These are phyloP conservation scores for Amniculicola lignicola DNA, from an alignment of 495 filamentous ascomycete genomes.

Conservation along the genomic window DNA sequence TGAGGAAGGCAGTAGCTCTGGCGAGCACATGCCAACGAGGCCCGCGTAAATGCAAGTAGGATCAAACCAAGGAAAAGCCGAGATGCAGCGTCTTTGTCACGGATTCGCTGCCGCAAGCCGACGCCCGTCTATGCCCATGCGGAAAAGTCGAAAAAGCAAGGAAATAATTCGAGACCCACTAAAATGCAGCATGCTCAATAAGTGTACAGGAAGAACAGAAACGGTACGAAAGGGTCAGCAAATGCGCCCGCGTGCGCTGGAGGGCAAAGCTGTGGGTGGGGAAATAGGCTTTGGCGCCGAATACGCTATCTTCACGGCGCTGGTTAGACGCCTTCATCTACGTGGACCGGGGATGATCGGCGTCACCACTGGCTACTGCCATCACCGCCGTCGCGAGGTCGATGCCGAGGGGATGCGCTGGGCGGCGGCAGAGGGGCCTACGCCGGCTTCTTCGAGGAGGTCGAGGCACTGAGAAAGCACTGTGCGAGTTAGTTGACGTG, in stretches of 20 bases:
- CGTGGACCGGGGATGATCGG: conserved; percentile 15
- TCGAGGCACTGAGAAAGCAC: conserved; percentile 32
- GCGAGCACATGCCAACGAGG: neutral
- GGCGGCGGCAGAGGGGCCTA: conserved; percentile 3
- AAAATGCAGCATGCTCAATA: conserved; percentile 18
- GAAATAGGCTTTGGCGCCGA: conserved; percentile 1
- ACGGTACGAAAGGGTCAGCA: neutral
- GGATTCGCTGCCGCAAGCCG: conserved; percentile 12
- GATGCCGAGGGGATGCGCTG: conserved; percentile 17
- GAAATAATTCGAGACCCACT: neutral
- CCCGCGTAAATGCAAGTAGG: neutral
- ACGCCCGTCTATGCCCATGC: conserved; percentile 1
- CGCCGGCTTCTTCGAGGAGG: conserved; percentile 15
- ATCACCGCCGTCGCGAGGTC: conserved; percentile 29
- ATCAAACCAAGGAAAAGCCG: conserved; percentile 6
- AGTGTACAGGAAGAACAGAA: conserved; percentile 12
- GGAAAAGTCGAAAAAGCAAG: neutral
- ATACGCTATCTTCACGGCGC: conserved; percentile 8
- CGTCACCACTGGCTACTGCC: neutral
- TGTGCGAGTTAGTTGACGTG: neutral
- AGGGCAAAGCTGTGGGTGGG: neutral
- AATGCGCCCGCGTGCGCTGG: neutral
- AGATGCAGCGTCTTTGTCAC: conserved; percentile 11
- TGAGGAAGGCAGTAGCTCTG: neutral
- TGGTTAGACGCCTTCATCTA: conserved; percentile 15